phyloP scores from a whole-genome alignment of 768 basidiomycete species.

The Lactifluus subvellereus region DNA sequence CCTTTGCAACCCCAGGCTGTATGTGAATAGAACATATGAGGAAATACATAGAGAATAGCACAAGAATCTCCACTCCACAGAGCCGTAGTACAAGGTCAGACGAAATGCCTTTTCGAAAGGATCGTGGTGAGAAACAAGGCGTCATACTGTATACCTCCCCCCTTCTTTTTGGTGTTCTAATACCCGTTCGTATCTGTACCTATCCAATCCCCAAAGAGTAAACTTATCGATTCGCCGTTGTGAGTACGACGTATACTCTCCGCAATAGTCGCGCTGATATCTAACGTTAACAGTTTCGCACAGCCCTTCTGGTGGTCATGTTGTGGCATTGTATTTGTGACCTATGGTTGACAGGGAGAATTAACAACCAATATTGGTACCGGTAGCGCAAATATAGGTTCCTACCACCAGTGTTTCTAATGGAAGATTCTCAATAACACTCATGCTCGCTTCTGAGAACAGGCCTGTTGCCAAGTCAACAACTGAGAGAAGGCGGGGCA shows the following conservation, averaged over 20 bases:
- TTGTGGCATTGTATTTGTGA: slow-evolving; percentile 95
- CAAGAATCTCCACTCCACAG: neutral
- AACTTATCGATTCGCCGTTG: slow-evolving; percentile 88
- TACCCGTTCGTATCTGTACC: slow-evolving; percentile 31
- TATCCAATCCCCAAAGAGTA: slow-evolving; percentile 82
- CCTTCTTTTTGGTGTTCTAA: neutral
- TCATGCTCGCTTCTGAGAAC: slow-evolving; percentile 71
- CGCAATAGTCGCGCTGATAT: slow-evolving; percentile 86
- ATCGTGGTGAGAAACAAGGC: neutral
- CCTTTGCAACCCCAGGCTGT: neutral
- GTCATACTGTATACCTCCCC: neutral
- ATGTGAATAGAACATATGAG: neutral
- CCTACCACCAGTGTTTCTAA: slow-evolving; percentile 83
- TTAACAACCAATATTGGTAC: neutral
- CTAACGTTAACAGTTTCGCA: slow-evolving; percentile 81
- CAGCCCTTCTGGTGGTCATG: slow-evolving; percentile 53
- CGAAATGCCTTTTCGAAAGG: too few species aligned
- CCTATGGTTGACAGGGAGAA: slow-evolving; percentile 38
- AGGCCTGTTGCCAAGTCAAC: slow-evolving; percentile 46
- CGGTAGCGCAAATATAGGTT: slow-evolving; percentile 9
- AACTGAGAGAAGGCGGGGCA: slow-evolving; percentile 4
- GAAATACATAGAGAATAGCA: neutral
- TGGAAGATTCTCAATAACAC: slow-evolving; percentile 60
- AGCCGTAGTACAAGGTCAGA: neutral
- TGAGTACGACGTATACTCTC: slow-evolving; percentile 95